These are phyloP conservation scores for Musa balbisiana DNA, from an alignment of 202 grass and related monocot species.

Conservation along the genomic window DNA sequence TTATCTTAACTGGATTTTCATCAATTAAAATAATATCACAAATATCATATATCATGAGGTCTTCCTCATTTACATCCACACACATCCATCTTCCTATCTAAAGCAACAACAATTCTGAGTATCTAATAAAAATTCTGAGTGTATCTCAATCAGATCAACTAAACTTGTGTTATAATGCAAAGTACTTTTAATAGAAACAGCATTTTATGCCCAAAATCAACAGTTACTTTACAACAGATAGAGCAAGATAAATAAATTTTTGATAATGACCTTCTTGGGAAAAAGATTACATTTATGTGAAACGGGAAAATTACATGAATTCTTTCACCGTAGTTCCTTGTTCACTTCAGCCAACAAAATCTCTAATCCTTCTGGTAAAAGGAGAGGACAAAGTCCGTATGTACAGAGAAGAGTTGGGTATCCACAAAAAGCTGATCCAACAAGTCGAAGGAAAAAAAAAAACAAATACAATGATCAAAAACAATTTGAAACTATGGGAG, in stretches of 20 bases:
- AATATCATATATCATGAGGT: no score
- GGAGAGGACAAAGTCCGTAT: constrained; percentile 97
- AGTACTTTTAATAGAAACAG: not conserved
- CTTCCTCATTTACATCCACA: no score
- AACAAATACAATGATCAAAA: not conserved
- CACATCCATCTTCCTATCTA: no score
- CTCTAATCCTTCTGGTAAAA: constrained; percentile 98
- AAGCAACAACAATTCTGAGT: no score
- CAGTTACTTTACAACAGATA: not conserved
- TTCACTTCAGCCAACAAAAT: constrained; percentile 14
- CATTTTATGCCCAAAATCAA: not conserved
- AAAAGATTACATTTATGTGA: not conserved
- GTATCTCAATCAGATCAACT: no score
- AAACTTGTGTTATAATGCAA: no score
- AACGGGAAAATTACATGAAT: not conserved
- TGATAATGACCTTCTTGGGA: not conserved
- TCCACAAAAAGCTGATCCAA: constrained; percentile 77
- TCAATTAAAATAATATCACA: no score
- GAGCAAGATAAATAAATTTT: not conserved
- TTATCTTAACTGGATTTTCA: no score
- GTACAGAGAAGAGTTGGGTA: constrained; percentile 96
- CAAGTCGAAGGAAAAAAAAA: constrained; percentile 11
- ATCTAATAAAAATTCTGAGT: no score
- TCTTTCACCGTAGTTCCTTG: not conserved
- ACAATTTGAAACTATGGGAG: not conserved